Percentiles rank a stretch among this genome's conserved stretches.
These are phyloP conservation scores for Didymella exigua DNA, from an alignment of 2,329 filamentous ascomycete species.

Conservation along the genomic window DNA sequence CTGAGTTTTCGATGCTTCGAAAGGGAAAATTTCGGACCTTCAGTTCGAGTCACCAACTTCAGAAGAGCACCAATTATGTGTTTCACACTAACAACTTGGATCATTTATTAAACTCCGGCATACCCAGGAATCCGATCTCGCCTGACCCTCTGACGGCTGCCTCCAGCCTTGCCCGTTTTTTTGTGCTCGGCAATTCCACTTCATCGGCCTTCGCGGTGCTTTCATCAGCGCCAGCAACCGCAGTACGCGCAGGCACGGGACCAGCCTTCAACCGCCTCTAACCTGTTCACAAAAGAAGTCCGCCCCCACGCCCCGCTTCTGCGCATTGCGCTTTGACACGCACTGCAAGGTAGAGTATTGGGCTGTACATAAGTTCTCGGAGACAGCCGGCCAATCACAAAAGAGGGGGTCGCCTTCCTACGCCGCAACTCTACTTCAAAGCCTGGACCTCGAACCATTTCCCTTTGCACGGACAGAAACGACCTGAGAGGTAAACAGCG, in stretches of 20 bases:
- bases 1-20: slow-evolving; percentile 19
- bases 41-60: slow-evolving; percentile 35
- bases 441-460: slow-evolving; percentile 30
- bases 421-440: slow-evolving; percentile 34
- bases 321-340: slow-evolving; percentile 31
- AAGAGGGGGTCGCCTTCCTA: slow-evolving; percentile 29
- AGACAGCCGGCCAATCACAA: slow-evolving; percentile 37
- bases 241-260: slow-evolving; percentile 33
- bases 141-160: background rate
- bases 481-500: slow-evolving; percentile 18
- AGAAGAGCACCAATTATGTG: slow-evolving; percentile 24
- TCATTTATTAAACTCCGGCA: slow-evolving; percentile 36
- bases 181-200: slow-evolving; percentile 6
- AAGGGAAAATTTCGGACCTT: slow-evolving; percentile 10
- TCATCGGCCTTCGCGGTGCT: slow-evolving; percentile 11
- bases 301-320: slow-evolving; percentile 30
- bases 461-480: slow-evolving; percentile 20
- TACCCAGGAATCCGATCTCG: slow-evolving; percentile 18
- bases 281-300: slow-evolving; percentile 32
- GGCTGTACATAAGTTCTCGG: slow-evolving; percentile 23
- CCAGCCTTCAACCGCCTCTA: slow-evolving; percentile 26
- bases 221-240: slow-evolving; percentile 29
- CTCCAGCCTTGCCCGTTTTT: slow-evolving; percentile 6
- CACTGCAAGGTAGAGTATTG: slow-evolving; percentile 31
- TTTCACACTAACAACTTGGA: slow-evolving; percentile 32